Evolutionary conservation across 345 rosid species (phyloP).

Genomic region (Camelina hispida): DNA sequence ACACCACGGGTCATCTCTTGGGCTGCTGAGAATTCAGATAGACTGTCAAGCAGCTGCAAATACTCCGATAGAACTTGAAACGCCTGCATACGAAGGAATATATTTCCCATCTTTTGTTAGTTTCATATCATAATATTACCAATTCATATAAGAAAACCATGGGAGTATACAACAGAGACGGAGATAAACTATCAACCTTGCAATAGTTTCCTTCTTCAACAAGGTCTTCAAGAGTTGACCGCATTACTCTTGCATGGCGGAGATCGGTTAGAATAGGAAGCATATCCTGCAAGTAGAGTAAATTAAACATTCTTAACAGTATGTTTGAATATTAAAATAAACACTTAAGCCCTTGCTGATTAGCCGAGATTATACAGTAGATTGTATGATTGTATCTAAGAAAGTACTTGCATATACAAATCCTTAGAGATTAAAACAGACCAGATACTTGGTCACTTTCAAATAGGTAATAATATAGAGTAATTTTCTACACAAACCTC

Average conservation of each 20-base stretch:
- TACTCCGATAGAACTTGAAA: conserved; percentile 97
- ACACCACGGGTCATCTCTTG: conserved; percentile 97
- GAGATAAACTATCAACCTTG: conserved; percentile 60
- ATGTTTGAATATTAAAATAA: conserved; percentile 1
- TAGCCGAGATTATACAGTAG: conserved; percentile 3
- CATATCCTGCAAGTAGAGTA: conserved; percentile 66
- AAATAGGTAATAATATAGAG: conserved; percentile 18
- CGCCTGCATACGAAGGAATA: conserved; percentile 61
- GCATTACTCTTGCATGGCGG: conserved; percentile 80
- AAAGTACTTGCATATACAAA: conserved; percentile 10
- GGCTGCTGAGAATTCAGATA: conserved; percentile 79
- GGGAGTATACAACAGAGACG: conserved; percentile 13
- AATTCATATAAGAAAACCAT: conserved; percentile 6
- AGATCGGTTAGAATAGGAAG: conserved; percentile 84
- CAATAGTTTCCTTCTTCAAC: conserved; percentile 91
- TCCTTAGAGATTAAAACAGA: neutral
- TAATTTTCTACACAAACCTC: conserved; percentile 7
- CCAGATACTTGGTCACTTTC: neutral
- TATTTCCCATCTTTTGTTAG: conserved; percentile 30
- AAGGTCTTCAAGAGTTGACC: conserved; percentile 79
- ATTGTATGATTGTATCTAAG: neutral
- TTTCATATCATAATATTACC: conserved; percentile 18
- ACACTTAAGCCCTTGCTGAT: conserved; percentile 11
- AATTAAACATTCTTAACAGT: conserved; percentile 24
- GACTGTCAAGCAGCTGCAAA: conserved; percentile 90